These are phyloP conservation scores for Xanthoceras sorbifolium DNA, from an alignment of 345 rosid species.

Conservation along the genomic window DNA sequence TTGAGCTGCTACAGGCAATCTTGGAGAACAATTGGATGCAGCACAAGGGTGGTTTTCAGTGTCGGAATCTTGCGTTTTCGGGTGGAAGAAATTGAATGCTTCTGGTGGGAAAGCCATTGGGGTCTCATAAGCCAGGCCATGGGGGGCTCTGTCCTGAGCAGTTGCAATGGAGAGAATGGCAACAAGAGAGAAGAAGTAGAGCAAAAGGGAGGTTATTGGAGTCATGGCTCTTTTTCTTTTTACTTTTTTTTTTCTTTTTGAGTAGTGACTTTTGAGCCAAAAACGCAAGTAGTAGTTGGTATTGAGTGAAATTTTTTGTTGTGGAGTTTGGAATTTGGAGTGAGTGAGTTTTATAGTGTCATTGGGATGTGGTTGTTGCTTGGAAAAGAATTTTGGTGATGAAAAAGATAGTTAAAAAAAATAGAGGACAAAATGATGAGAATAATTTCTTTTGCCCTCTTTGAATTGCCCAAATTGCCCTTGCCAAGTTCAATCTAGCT, in stretches of 20 bases:
- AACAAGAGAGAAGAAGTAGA: slow-evolving; percentile 38
- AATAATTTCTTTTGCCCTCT: slow-evolving; percentile 19
- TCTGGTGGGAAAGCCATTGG: slow-evolving; percentile 82
- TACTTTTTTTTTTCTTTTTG: slow-evolving; percentile 10
- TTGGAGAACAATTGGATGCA: slow-evolving; percentile 41
- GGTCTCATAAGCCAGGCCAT: slow-evolving; percentile 65
- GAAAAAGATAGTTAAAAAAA: slow-evolving; percentile 25
- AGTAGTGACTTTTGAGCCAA: slow-evolving; percentile 16
- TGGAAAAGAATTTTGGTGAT: slow-evolving; percentile 43
- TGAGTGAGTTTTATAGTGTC: slow-evolving; percentile 48
- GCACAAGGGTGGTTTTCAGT: slow-evolving; percentile 31
- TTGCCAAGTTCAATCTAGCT: background rate
- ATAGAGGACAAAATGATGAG: slow-evolving; percentile 56
- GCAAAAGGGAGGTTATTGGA: slow-evolving; percentile 35
- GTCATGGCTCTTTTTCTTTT: slow-evolving; percentile 38
- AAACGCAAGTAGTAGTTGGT: too few species aligned
- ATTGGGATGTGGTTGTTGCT: slow-evolving; percentile 47
- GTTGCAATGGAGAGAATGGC: slow-evolving; percentile 35
- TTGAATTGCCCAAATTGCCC: slow-evolving; percentile 14
- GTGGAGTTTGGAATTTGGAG: slow-evolving; percentile 22
- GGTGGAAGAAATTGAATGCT: slow-evolving; percentile 82
- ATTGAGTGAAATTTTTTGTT: too few species aligned
- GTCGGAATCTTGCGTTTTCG: slow-evolving; percentile 42
- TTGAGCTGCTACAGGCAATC: slow-evolving; percentile 51
- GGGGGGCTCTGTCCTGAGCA: slow-evolving; percentile 88